Evolutionary conservation across 2,329 filamentous ascomycete species (phyloP).

Genomic region (Venturia oleaginea): DNA sequence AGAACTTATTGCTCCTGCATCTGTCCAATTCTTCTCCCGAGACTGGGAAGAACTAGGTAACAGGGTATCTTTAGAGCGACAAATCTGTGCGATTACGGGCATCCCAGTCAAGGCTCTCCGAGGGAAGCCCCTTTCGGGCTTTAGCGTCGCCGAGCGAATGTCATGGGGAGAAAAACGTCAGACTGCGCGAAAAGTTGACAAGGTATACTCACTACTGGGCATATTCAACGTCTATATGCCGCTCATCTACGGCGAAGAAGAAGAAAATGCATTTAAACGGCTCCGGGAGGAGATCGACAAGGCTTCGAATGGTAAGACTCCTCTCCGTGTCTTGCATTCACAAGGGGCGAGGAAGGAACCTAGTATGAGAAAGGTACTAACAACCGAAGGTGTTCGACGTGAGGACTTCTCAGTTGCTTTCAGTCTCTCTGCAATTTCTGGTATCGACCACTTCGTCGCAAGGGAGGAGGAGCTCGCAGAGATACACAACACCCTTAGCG

Average conservation of each 20-base stretch:
- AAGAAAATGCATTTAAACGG: neutral
- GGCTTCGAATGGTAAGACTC: too few relatives aligned
- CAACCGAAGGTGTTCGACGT: too few relatives aligned
- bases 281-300: constrained; percentile 13
- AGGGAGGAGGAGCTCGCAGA: constrained; percentile 18
- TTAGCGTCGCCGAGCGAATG: constrained; percentile 8
- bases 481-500: constrained; percentile 22
- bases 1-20: too few relatives aligned
- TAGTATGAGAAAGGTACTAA: constrained; percentile 11
- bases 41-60: too few relatives aligned
- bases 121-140: neutral
- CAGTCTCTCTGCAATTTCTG: constrained; percentile 10
- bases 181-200: constrained; percentile 9
- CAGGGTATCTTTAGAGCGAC: too few relatives aligned
- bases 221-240: constrained; percentile 14
- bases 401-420: constrained; percentile 14
- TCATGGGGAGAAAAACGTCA: constrained; percentile 1
- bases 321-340: too few relatives aligned
- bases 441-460: constrained; percentile 5
- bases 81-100: constrained; percentile 15
- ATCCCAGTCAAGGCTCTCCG: neutral
- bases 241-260: constrained; percentile 12
- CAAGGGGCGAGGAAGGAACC: too few relatives aligned
- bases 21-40: too few relatives aligned
- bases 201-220: constrained; percentile 10